Base-by-base conservation (phyloP, 768 basidiomycete species). In the Cystoderma amianthinum region DNA sequence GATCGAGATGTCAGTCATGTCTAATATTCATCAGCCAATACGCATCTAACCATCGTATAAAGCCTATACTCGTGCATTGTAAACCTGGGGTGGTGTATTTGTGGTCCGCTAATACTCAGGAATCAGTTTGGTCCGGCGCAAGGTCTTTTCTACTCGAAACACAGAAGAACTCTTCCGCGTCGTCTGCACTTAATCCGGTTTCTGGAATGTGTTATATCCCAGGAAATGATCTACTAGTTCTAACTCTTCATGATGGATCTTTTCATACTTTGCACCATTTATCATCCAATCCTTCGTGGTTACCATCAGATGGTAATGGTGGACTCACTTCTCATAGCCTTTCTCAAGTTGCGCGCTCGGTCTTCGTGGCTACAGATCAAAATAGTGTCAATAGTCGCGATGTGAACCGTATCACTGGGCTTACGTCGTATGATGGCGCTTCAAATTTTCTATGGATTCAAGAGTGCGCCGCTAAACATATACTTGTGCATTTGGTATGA, bases 161-260 rank as follows among this genome's bases (percentile, higher is more conserved):
- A 2, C 76, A 80, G 47, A 71, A 62, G 18, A 55, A 71, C 9
- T 83, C 77, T 12, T 55, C 63, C 12, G 76, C 72, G 15, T 80
- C 83, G 7, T 85, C 85, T 0, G 57, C 72, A 6, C 65, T 85
- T 25, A 69, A 74, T 40, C 72, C 71, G 3, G 63, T 77, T 15
- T 73, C 82, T 11, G 86, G 87, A 0, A 55, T 86, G 22, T 55
- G 66, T 12, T 84, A 86, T 55, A 49, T 72, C 13, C 56, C 48
- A 3, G 54, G 59, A 13, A 60, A 60, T 22, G 86, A 89, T 51
- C 46, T 61, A 1, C 63, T 86, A 22, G 42, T 86, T 15, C 45
- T 87, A 25, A 66, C 77, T 3, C 65, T 89, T 13, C 68, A 72
- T 25, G 87, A 91, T 48, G 88, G 87, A 1, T 80, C 83, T 6